A percentile compares a stretch with the other conserved stretches of the same genome.
These are phyloP conservation scores for Cubamyces lactineus DNA, from an alignment of 768 basidiomycete genomes.

Conservation along the genomic window DNA sequence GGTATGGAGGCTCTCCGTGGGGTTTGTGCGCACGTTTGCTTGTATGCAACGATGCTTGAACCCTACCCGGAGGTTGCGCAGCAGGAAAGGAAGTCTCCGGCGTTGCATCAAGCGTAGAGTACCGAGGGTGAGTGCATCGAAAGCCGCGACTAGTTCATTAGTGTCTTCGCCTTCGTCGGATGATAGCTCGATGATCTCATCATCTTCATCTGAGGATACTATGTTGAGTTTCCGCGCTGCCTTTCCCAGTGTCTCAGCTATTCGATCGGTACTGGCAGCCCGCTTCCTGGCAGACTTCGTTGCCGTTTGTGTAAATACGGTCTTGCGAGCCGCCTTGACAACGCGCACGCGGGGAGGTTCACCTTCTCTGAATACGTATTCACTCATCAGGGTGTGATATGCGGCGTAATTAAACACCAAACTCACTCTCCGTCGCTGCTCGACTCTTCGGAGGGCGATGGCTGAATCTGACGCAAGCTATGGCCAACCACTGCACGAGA, in stretches of 20 bases:
- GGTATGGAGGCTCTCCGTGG: slow-evolving; percentile 25
- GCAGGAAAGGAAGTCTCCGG: slow-evolving; percentile 56
- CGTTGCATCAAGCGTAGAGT: slow-evolving; percentile 9
- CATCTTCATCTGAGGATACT: slow-evolving; percentile 8
- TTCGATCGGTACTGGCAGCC: neutral
- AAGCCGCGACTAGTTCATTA: slow-evolving; percentile 21
- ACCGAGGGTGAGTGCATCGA: slow-evolving; percentile 20
- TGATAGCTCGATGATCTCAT: slow-evolving; percentile 13
- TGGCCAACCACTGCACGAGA: neutral
- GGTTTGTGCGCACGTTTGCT: slow-evolving; percentile 40
- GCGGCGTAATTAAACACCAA: too few relatives aligned
- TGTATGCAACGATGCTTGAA: slow-evolving; percentile 49
- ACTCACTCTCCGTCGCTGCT: neutral
- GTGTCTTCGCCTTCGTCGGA: slow-evolving; percentile 22
- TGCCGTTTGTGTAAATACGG: neutral
- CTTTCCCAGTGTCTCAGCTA: neutral
- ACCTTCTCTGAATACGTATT: neutral
- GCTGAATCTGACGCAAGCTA: too few relatives aligned
- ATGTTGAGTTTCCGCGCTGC: slow-evolving; percentile 16
- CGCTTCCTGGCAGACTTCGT: slow-evolving; percentile 1
- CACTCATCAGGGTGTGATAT: neutral
- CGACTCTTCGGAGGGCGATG: neutral
- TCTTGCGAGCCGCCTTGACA: neutral
- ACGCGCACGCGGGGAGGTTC: slow-evolving; percentile 1
- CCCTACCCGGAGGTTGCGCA: slow-evolving; percentile 51